phyloP scores from a whole-genome alignment of 176 grass and related monocot species.

The Rhynchospora tenuis region DNA sequence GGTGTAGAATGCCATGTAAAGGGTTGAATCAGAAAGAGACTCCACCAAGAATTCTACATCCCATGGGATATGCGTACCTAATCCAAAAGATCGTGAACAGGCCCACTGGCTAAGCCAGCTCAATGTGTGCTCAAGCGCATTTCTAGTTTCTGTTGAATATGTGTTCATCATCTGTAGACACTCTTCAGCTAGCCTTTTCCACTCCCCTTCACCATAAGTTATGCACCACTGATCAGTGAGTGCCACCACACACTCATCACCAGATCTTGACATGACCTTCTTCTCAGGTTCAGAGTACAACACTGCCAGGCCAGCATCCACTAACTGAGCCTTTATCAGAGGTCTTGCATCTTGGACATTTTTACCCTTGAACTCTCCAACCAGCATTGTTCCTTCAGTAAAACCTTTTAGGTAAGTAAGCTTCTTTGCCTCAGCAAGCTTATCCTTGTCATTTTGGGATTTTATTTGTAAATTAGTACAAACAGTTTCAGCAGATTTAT shows the following conservation, averaged over 20 bases:
- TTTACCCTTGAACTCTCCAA: conserved; percentile 51
- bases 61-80: conserved; percentile 79
- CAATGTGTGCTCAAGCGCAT: conserved; percentile 65
- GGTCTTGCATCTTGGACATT: conserved; percentile 74
- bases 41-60: conserved; percentile 68
- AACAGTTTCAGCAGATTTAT: conserved; percentile 63
- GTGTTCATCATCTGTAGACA: conserved; percentile 65
- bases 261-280: conserved; percentile 80
- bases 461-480: conserved; percentile 55
- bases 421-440: conserved; percentile 66
- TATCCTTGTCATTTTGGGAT: conserved; percentile 76
- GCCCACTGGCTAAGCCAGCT: conserved; percentile 77
- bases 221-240: conserved; percentile 80
- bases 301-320: conserved; percentile 44
- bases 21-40: conserved; percentile 79
- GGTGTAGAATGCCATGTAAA: conserved; percentile 82
- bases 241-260: conserved; percentile 78
- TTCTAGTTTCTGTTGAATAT: conserved; percentile 46
- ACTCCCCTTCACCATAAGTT: conserved; percentile 73
- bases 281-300: conserved; percentile 68
- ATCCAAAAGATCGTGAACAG: conserved; percentile 72
- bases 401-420: conserved; percentile 72
- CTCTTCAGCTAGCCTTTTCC: conserved; percentile 50
- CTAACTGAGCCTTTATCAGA: conserved; percentile 52
- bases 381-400: conserved; percentile 70